Conservation (phyloP, 1,284 basidiomycete genomes). For the Moesziomyces antarcticus region DNA sequence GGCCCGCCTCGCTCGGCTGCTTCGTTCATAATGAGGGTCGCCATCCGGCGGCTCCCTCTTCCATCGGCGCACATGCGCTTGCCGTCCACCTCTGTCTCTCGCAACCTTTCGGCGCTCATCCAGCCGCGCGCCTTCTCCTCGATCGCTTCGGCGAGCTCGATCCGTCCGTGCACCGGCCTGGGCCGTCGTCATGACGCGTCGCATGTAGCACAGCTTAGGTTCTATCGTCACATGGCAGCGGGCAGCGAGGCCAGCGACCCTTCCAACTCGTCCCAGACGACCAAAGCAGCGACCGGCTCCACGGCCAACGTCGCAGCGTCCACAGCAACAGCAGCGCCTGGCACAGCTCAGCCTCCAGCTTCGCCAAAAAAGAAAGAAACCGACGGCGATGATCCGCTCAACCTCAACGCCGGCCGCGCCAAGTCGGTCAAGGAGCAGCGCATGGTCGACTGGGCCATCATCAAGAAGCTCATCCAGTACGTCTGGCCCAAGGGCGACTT, state of each 20-base stretch:
- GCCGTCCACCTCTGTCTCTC: slow-evolving; percentile 12
- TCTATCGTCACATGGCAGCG: slow-evolving; percentile 32
- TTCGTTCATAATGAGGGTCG: slow-evolving; percentile 33
- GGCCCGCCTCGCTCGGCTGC: slow-evolving; percentile 9
- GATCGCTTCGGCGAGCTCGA: slow-evolving; percentile 4
- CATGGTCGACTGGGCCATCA: slow-evolving; percentile 71
- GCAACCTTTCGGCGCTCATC: slow-evolving; percentile 4
- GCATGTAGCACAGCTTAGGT: slow-evolving; percentile 1
- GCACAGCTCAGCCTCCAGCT: neutral
- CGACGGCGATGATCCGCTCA: slow-evolving; percentile 57
- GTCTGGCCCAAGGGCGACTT: slow-evolving; percentile 73
- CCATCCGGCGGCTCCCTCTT: slow-evolving; percentile 35
- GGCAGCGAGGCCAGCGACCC: slow-evolving; percentile 1
- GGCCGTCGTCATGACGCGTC: too few relatives aligned
- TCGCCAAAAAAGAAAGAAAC: slow-evolving; percentile 27
- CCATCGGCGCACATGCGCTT: slow-evolving; percentile 21
- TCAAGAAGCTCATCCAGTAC: slow-evolving; percentile 72
- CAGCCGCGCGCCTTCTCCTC: slow-evolving; percentile 18
- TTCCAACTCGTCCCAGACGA: slow-evolving; percentile 1
- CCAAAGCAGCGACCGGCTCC: slow-evolving; percentile 3
- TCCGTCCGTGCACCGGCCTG: too few relatives aligned
- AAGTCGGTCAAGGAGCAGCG: slow-evolving; percentile 57
- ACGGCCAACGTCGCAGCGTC: slow-evolving; percentile 26
- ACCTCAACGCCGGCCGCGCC: slow-evolving; percentile 35
- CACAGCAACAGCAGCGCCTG: neutral